A percentile compares a stretch with the other conserved stretches of the same genome.
Evolutionary conservation across 2,329 filamentous ascomycete species (phyloP).

Genomic region (Fusarium marasasianum): DNA sequence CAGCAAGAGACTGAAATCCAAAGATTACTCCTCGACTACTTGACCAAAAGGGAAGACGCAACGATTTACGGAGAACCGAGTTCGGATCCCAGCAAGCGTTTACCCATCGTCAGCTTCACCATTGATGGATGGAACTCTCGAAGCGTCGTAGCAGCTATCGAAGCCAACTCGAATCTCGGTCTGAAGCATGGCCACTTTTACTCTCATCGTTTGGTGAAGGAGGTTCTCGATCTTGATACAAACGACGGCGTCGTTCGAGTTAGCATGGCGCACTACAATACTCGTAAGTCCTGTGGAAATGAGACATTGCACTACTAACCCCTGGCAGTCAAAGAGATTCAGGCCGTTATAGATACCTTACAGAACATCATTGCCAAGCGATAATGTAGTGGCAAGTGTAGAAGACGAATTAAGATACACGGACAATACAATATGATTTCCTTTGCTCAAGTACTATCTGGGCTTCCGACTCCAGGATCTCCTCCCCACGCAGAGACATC

Average conservation of each 20-base stretch:
- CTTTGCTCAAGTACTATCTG: fast-evolving
- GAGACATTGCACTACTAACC: background rate
- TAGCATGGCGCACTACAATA: conserved; percentile 80
- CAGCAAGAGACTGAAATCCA: conserved; percentile 71
- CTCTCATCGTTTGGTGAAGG: conserved; percentile 68
- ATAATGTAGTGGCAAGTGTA: fast-evolving
- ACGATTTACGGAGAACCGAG: conserved; percentile 67
- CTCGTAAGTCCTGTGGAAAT: conserved; percentile 54
- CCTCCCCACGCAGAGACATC: background rate
- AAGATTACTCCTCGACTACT: conserved; percentile 65
- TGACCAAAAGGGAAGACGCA: conserved; percentile 61
- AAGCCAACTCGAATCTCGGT: conserved; percentile 66
- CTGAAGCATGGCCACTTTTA: conserved; percentile 77
- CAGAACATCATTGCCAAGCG: background rate
- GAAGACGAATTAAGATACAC: fast-evolving
- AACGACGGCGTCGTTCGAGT: conserved; percentile 72
- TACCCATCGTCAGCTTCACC: conserved; percentile 74
- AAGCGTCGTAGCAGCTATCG: conserved; percentile 69
- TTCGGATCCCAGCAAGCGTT: conserved; percentile 58
- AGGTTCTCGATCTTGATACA: conserved; percentile 65
- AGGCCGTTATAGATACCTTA: background rate
- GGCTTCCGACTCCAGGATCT: fast-evolving
- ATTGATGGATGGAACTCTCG: conserved; percentile 66
- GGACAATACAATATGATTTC: fast-evolving
- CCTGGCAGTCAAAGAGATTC: background rate